phyloP scores from a whole-genome alignment of 1,139 yeast species.

The Protomyces lactucae-debilis region DNA sequence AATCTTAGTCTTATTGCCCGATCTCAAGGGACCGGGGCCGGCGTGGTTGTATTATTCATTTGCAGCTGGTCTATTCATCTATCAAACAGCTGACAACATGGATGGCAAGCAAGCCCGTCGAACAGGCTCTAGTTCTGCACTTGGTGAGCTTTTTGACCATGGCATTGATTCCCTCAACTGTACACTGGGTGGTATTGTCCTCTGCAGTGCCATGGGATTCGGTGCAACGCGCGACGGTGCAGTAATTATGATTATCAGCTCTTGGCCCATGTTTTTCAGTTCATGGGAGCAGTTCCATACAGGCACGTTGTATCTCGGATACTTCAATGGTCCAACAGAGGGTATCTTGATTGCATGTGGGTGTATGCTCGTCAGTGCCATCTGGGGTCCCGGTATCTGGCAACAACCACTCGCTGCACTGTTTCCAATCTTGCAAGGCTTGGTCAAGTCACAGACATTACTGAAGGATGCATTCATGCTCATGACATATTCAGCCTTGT shows the following conservation, averaged over 20 bases:
- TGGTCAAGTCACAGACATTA: background rate
- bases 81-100: constrained; percentile 75
- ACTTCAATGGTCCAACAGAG: constrained; percentile 75
- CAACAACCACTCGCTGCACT: constrained; percentile 37
- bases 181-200: constrained; percentile 43
- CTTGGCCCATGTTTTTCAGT: constrained; percentile 51
- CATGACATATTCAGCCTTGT: constrained; percentile 7
- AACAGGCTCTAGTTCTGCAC: constrained; percentile 71
- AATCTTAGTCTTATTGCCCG: constrained; percentile 53
- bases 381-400: constrained; percentile 62
- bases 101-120: constrained; percentile 78
- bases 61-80: constrained; percentile 66
- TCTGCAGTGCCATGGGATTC: constrained; percentile 43
- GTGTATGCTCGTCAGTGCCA: constrained; percentile 54
- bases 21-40: constrained; percentile 52
- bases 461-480: constrained; percentile 1
- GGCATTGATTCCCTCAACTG: constrained; percentile 74
- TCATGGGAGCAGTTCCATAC: constrained; percentile 64
- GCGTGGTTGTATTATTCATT: constrained; percentile 62
- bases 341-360: constrained; percentile 60
- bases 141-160: constrained; percentile 64
- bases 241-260: constrained; percentile 58
- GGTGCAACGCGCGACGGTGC: constrained; percentile 43
- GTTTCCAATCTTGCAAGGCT: background rate
- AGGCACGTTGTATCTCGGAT: constrained; percentile 61